Evolutionary conservation across 805 yeast genomes (phyloP), one percentile per base, ranked within the genome.

Genomic region (Pichia gijzeniarum): DNA sequence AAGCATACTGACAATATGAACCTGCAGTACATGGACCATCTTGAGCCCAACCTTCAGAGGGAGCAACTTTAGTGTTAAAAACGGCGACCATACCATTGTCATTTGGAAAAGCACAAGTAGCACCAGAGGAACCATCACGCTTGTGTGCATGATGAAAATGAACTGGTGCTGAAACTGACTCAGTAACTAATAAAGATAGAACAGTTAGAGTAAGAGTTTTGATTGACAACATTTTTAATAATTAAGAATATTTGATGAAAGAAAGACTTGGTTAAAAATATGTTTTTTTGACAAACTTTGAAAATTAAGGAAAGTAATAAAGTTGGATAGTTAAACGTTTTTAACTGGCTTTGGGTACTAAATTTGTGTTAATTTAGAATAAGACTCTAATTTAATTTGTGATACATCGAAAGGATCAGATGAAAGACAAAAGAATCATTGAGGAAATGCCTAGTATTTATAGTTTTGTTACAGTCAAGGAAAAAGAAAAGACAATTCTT

Each of bases 1-100:
- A 88, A 16, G 96, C 96, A 63, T 83, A 89, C 27, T 95, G 96
- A 64, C 96, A 88, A 76, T 80, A 89, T 27, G 71, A 66, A n/a
- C 93, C 95, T 21, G 82, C 71, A 4, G 79, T 62, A 64, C 96
- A 88, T 32, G 70, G 56, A 56, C 80, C 83, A 62, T 85, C 93
- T 41, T 78, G 79, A 41, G 95, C 96, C 95, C 95, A 89, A 20
- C 96, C 96, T 41, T 73, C 89, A 56, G 83, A 84, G 16, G 62
- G 53, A 25, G 79, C 74, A 31, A 61, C 61, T 7, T 72, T 68
- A 42, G 87, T 80, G 21, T 51, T 51, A 30, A 30, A 41, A 41
- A 87, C 82, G 2, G 80, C 68, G 16, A 88, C 91, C 56, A 89
- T 71, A 8, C 88, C 89, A 21, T 70, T 70, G 54, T 74, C 69